A percentile compares a stretch with the other conserved stretches of the same genome.
Conservation (phyloP, 805 yeast species). For the Metschnikowia koreensis region DNA sequence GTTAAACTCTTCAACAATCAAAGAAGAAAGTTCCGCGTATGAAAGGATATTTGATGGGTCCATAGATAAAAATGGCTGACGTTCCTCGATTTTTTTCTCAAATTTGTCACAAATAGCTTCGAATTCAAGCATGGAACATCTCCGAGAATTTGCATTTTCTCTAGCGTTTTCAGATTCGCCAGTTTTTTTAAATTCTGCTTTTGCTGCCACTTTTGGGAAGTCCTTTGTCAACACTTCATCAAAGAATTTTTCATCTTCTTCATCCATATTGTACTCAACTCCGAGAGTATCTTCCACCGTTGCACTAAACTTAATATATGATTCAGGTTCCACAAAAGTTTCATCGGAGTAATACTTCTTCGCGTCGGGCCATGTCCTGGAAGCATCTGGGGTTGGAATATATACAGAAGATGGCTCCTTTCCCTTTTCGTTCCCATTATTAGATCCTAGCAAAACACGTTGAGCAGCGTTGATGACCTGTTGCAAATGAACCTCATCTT, state of each 20-base stretch:
- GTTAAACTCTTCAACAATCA: constrained; percentile 37
- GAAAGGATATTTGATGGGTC: constrained; percentile 77
- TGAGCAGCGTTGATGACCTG: constrained; percentile 83
- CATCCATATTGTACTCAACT: constrained; percentile 85
- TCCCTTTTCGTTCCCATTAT: constrained; percentile 27
- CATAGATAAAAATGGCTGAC: constrained; percentile 84
- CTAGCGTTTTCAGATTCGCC: background rate
- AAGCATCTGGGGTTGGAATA: constrained; percentile 97
- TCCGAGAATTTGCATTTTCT: constrained; percentile 14
- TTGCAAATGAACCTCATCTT: constrained; percentile 93
- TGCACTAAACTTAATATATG: constrained; percentile 85
- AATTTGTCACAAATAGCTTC: constrained; percentile 72
- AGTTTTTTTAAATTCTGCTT: constrained; percentile 11
- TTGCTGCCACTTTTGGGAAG: constrained; percentile 24
- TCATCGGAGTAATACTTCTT: constrained; percentile 61
- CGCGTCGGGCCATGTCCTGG: constrained; percentile 77
- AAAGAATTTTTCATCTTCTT: constrained; percentile 72
- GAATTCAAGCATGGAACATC: constrained; percentile 78
- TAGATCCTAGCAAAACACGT: constrained; percentile 49
- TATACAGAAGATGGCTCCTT: constrained; percentile 47
- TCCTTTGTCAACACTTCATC: constrained; percentile 34
- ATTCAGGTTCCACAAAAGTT: constrained; percentile 65
- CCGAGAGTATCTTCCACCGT: constrained; percentile 96
- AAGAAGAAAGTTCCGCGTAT: constrained; percentile 63
- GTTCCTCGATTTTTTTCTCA: constrained; percentile 71